A percentile compares a stretch with the other conserved stretches of the same genome.
These are phyloP conservation scores for Globisporangium recalcitrans DNA, from an alignment of 352 stramenopile genomes.

Conservation along the genomic window DNA sequence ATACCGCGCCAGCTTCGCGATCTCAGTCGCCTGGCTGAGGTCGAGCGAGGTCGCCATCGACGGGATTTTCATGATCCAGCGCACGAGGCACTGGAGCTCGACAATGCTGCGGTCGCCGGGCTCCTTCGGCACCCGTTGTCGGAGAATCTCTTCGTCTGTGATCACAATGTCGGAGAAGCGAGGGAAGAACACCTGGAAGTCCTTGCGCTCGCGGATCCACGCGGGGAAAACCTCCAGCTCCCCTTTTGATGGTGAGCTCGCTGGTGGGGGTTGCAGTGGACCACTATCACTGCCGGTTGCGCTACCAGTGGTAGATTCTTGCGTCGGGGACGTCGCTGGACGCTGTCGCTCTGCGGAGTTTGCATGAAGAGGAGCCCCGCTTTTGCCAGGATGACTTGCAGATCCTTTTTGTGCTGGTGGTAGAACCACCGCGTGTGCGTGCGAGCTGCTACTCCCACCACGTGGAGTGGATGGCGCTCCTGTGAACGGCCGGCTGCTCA, in stretches of 20 bases:
- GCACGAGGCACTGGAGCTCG: constrained; percentile 62
- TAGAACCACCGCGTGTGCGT: not conserved
- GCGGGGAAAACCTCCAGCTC: constrained; percentile 42
- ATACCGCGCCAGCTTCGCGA: constrained; percentile 60
- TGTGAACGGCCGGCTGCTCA: constrained; percentile 3
- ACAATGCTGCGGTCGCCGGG: constrained; percentile 63
- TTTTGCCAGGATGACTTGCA: not conserved
- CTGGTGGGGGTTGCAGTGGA: not conserved
- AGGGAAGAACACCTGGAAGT: constrained; percentile 73
- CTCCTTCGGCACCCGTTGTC: constrained; percentile 56
- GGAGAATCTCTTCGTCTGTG: constrained; percentile 62
- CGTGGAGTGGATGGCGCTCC: not conserved
- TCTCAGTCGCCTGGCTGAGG: constrained; percentile 60
- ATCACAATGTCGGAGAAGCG: constrained; percentile 54
- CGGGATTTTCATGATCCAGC: constrained; percentile 74
- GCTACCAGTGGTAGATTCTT: not conserved
- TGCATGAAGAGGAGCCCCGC: not conserved
- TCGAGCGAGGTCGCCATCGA: constrained; percentile 65
- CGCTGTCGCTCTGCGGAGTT: constrained; percentile 1
- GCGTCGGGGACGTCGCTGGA: constrained; percentile 2
- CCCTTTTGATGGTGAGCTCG: not conserved
- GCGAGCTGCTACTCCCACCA: not conserved
- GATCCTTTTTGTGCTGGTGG: not conserved
- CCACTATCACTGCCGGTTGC: not conserved
- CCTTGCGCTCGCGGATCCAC: constrained; percentile 73